Conservation (phyloP, 2,329 filamentous ascomycete genomes). For the Aplosporella prunicola region DNA sequence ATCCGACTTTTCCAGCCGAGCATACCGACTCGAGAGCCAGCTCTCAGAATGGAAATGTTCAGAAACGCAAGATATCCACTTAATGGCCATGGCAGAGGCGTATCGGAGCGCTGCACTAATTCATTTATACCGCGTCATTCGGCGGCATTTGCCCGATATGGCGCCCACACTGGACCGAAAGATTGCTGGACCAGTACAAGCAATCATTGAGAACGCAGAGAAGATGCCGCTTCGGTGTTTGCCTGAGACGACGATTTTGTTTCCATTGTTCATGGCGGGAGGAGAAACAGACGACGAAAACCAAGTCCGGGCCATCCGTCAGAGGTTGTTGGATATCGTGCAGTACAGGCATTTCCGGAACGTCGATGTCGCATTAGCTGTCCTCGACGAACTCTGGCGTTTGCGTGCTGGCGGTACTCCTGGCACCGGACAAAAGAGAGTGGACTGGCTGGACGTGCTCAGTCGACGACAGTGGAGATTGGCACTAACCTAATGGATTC, state of each 20-base stretch:
- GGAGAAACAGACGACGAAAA: conserved; percentile 6
- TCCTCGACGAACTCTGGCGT: conserved; percentile 9
- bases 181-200: conserved; percentile 6
- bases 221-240: conserved; percentile 11
- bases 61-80: conserved; percentile 8
- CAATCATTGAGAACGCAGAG: conserved; percentile 6
- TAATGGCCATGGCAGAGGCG: conserved; percentile 7
- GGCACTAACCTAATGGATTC: conserved; percentile 8
- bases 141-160: conserved; percentile 6
- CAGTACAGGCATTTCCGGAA: conserved; percentile 11
- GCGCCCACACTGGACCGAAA: conserved; percentile 7
- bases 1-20: conserved; percentile 8
- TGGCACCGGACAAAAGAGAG: background rate
- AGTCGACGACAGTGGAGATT: conserved; percentile 6
- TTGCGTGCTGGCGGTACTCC: conserved; percentile 4
- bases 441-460: conserved; percentile 11
- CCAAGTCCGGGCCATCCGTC: conserved; percentile 8
- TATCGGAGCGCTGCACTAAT: conserved; percentile 10
- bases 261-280: conserved; percentile 9
- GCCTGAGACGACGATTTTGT: conserved; percentile 7
- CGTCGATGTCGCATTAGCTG: conserved; percentile 9
- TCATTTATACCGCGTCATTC: conserved; percentile 8
- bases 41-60: conserved; percentile 7
- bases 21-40: conserved; percentile 4
- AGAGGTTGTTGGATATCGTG: conserved; percentile 7